Evolutionary conservation across 306 rosid species (phyloP), one percentile per base, ranked within the genome.

Genomic region (Ormosia emarginata): DNA sequence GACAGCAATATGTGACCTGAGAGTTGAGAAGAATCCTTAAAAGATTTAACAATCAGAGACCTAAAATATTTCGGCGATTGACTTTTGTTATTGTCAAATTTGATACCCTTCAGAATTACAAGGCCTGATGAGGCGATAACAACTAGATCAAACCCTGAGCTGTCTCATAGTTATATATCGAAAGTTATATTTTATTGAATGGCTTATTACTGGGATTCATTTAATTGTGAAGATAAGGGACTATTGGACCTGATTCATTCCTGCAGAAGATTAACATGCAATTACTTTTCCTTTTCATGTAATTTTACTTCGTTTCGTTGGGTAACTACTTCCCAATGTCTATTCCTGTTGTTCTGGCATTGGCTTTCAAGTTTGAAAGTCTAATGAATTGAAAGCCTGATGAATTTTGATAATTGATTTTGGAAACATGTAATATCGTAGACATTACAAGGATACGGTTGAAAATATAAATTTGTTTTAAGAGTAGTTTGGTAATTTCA

Each of bases 351-450:
- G 67, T 39, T 64, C 58, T 76, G 73, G 57, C 61, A 71, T 71
- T 77, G 71, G 2, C 59, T 77, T 81, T 57, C 43, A 76, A 65
- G 40, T 76, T 75, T 66, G 63, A 33, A 47, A 65, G 50, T 57
- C 56, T 47, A 33, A 30, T 57, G 11, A 79, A 44, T 15, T 79
- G 24, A 24, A 24, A 24, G 24, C 24, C 24, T 24, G 24, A 24
- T 24, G 24, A 24, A 24, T 24, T 58, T 46, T 24, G 62, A 30
- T 39, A 59, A 57, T 57, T 67, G 81, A 17, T 69, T 80, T 79
- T 77, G 67, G 62, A 77, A 66, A 77, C 41, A 61, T 73, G 59
- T 36, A 15, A 33, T 66, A n/a, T n/a, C n/a, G n/a, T n/a, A n/a
- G n/a, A n/a, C n/a, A n/a, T n/a, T n/a, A n/a, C n/a, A n/a, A n/a